A percentile compares a stretch with the other conserved stretches of the same genome.
phyloP scores from a whole-genome alignment of 2,329 filamentous ascomycete species.

The Sodiomyces alkalinus region DNA sequence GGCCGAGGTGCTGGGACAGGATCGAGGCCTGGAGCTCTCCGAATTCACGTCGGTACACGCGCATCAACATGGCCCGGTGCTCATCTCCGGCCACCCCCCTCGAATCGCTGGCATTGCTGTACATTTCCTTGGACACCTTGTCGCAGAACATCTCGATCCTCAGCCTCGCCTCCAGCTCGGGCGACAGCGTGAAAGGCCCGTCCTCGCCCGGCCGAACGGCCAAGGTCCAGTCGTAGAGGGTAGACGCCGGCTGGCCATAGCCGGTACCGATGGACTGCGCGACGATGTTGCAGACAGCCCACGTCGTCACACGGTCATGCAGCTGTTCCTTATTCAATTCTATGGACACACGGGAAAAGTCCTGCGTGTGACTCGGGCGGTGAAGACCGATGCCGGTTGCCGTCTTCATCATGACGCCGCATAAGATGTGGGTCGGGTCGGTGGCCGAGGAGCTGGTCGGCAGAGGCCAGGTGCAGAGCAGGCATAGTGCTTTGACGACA shows the following conservation, averaged over 20 bases:
- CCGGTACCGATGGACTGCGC: slow-evolving; percentile 71
- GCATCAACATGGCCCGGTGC: slow-evolving; percentile 49
- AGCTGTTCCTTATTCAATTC: slow-evolving; percentile 68
- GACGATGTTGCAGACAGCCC: slow-evolving; percentile 76
- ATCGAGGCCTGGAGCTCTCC: slow-evolving; percentile 47
- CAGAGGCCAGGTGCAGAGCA: slow-evolving; percentile 70
- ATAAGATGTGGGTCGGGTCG: slow-evolving; percentile 69
- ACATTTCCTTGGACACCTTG: slow-evolving; percentile 66
- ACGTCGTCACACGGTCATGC: slow-evolving; percentile 63
- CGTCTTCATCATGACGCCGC: slow-evolving; percentile 75
- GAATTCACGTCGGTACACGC: slow-evolving; percentile 50
- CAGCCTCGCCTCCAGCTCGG: slow-evolving; percentile 51
- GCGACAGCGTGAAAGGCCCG: slow-evolving; percentile 40
- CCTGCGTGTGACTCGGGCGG: slow-evolving; percentile 66
- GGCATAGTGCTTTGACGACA: slow-evolving; percentile 65
- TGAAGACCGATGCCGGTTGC: slow-evolving; percentile 74
- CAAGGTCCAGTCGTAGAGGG: slow-evolving; percentile 61
- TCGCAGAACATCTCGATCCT: slow-evolving; percentile 63
- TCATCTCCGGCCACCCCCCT: slow-evolving; percentile 54
- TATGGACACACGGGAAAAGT: slow-evolving; percentile 62
- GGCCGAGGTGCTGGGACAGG: slow-evolving; percentile 40
- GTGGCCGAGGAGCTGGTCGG: slow-evolving; percentile 69
- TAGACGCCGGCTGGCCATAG: slow-evolving; percentile 68
- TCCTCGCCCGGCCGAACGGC: slow-evolving; percentile 44
- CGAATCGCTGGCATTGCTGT: slow-evolving; percentile 61